Percentiles rank a stretch among this genome's conserved stretches.
These are phyloP conservation scores for Peterozyma xylosa DNA, from an alignment of 805 yeast genomes.

Conservation along the genomic window DNA sequence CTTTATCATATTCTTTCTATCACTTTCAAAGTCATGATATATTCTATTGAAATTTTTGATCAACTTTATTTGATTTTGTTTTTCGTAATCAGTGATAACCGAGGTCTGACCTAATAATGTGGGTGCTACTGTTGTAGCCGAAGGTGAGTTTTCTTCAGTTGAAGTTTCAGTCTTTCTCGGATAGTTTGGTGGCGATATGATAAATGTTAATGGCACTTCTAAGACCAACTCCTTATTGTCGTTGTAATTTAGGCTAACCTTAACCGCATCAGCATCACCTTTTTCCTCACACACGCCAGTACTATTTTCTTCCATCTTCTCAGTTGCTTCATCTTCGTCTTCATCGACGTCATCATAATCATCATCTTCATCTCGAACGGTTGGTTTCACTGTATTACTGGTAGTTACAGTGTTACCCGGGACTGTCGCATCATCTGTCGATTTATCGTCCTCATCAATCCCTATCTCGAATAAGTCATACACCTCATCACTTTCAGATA, in stretches of 20 bases:
- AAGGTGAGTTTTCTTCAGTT: constrained; percentile 1
- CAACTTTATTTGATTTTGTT: constrained; percentile 26
- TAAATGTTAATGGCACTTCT: constrained; percentile 20
- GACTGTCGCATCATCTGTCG: constrained; percentile 18
- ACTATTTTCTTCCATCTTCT: constrained; percentile 5
- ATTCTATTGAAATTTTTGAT: constrained; percentile 64
- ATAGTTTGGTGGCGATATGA: constrained; percentile 1
- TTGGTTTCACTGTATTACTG: constrained; percentile 1
- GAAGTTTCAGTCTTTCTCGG: neutral
- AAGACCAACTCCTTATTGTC: constrained; percentile 24
- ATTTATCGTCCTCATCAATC: constrained; percentile 21
- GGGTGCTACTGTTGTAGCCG: constrained; percentile 2
- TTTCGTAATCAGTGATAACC: constrained; percentile 34
- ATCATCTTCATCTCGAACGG: constrained; percentile 20
- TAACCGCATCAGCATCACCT: constrained; percentile 10
- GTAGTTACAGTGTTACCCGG: constrained; percentile 13
- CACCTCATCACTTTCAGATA: neutral
- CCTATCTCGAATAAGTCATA: constrained; percentile 6
- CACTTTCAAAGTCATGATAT: constrained; percentile 72
- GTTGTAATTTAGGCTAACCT: constrained; percentile 13
- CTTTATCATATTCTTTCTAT: constrained; percentile 65
- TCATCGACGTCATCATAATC: constrained; percentile 23
- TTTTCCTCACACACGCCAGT: constrained; percentile 8
- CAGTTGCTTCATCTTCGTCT: constrained; percentile 2
- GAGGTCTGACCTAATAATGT: constrained; percentile 24